Base-by-base conservation (phyloP, 352 stramenopile genomes). In the Phytophthora kernoviae region DNA sequence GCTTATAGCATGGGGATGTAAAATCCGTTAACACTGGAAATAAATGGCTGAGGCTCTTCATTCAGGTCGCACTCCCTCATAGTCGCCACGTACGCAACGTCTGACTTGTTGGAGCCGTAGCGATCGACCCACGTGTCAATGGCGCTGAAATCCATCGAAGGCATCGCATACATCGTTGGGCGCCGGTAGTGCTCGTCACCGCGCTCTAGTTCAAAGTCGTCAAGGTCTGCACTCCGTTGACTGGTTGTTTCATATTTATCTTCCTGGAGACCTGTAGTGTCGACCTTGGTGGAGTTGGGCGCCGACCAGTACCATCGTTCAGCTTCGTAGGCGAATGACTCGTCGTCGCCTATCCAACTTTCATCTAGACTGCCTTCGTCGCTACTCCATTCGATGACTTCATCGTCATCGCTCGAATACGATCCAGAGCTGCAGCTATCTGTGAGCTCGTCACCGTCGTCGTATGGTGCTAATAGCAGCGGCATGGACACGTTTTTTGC, bases 151-250 rank as follows among this genome's bases (percentile, higher is more conserved):
- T 73, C 59, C 18, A 73, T 56, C 4, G 58, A 56, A 2, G 64
- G 53, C 59, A 73, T 69, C 5, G 64, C 64, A 44, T 73, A 73
- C 53, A 73, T 73, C 2, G 64, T 73, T 4, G 59, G 44, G 17
- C 64, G 64, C 36, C 58, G 21, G 49, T 73, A 58, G 45, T 72
- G 40, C 12, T 53, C 53, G 47, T 67, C 50, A 4, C 40, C 18
- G 21, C 20, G 62, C 17, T 67, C 62, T 5, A 67, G 53, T 30
- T 47, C 62, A 24, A 63, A 67, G 26, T 70, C 62, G 10, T 67
- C 57, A 33, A 70, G 27, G 32, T 70, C 58, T 8, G 36, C 58
- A 34, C 51, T 59, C 17, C 58, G 47, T 39, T 72, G 64, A 10
- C 52, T 68, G n/a, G 18, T 11, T 2, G 52, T 65, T 36, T 72